phyloP scores from a whole-genome alignment of 345 rosid species.

The Eucalyptus pumila region DNA sequence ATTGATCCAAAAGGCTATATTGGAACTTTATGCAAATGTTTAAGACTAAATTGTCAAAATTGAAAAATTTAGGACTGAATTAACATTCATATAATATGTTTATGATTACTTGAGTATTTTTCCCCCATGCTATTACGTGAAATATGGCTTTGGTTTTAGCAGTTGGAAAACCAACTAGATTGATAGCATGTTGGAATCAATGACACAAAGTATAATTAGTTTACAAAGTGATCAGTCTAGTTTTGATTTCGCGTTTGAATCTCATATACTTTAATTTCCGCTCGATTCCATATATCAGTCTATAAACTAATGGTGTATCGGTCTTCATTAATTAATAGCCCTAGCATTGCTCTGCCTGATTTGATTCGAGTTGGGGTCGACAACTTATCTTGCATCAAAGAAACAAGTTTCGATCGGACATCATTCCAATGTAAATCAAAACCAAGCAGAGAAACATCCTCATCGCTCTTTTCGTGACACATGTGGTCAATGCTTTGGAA shows the following conservation, averaged over 20 bases:
- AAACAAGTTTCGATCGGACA: background rate
- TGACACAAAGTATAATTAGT: background rate
- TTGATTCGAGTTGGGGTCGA: background rate
- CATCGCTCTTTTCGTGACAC: background rate
- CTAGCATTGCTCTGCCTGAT: background rate
- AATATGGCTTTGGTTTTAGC: background rate
- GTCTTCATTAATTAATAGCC: background rate
- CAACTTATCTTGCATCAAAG: background rate
- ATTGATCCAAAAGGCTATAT: background rate
- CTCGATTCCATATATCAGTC: background rate
- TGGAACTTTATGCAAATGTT: background rate
- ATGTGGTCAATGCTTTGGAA: background rate
- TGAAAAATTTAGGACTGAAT: background rate
- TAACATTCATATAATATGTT: background rate
- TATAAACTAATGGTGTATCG: background rate
- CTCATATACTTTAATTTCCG: background rate
- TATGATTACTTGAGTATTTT: background rate
- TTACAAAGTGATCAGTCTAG: background rate
- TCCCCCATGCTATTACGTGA: background rate
- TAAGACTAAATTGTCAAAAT: background rate
- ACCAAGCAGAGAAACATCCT: background rate
- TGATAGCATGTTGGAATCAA: background rate
- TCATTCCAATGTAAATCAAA: background rate
- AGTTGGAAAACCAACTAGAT: background rate
- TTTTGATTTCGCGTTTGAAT: background rate